Evolutionary conservation across 1,284 basidiomycete species (phyloP).

Genomic region (Pascua guehoae): DNA sequence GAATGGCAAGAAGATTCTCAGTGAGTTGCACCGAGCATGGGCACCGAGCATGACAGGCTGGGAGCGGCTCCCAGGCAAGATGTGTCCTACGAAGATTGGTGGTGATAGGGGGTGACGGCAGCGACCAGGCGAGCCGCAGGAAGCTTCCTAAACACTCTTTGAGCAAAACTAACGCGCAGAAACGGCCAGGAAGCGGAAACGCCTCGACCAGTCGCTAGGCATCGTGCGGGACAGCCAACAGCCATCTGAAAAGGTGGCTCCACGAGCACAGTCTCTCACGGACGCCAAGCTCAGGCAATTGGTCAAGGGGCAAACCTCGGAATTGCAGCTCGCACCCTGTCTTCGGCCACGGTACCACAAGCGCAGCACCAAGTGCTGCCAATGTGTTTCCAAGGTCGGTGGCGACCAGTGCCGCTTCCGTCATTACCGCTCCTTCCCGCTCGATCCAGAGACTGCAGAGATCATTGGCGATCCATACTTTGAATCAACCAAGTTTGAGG

Average conservation of each 20-base stretch:
- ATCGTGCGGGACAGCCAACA: conserved; percentile 13
- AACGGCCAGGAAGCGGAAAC: conserved; percentile 12
- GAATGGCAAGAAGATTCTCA: conserved; percentile 14
- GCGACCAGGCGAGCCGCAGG: too few species aligned
- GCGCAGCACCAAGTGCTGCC: conserved; percentile 40
- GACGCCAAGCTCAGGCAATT: conserved; percentile 26
- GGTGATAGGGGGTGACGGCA: too few species aligned
- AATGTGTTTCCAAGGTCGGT: conserved; percentile 39
- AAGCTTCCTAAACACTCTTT: background rate
- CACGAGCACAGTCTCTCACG: conserved; percentile 24
- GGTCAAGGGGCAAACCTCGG: conserved; percentile 28
- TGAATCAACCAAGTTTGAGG: conserved; percentile 26
- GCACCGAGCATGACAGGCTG: too few species aligned
- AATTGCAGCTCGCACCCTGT: conserved; percentile 36
- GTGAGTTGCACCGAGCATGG: too few species aligned
- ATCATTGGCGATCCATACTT: conserved; percentile 39
- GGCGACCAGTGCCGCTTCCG: conserved; percentile 46
- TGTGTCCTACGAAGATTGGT: too few species aligned
- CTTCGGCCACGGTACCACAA: conserved; percentile 32
- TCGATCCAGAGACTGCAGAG: conserved; percentile 36
- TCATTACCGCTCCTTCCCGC: conserved; percentile 40
- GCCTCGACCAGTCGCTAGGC: conserved; percentile 16
- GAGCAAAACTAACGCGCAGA: conserved; percentile 2
- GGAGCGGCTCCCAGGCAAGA: too few species aligned
- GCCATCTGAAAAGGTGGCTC: conserved; percentile 27